Evolutionary conservation across 768 basidiomycete genomes (phyloP), one percentile per base, ranked within the genome.

Genomic region (Boletus sensibilis): DNA sequence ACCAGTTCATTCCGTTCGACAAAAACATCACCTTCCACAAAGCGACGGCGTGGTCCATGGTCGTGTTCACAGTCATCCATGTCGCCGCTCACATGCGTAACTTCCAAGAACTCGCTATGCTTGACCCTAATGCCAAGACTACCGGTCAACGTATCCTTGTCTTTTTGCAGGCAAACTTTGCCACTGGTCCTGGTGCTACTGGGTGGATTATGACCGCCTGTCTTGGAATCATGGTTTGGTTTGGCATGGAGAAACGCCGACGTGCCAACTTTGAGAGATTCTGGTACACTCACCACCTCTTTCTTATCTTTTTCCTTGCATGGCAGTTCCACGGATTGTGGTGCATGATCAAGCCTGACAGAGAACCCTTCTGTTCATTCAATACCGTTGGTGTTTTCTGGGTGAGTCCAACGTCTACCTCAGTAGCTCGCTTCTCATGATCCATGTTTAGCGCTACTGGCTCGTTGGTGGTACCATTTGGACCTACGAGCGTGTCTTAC

Each of bases 241-340:
- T 85, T 66, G 89, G 94, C 2, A 77, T 83, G 61, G 94, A 94
- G 75, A 94, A 90, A 76, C 76, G 81, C 31, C 83, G 87, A 50
- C 81, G 85, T 53, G 81, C 83, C 13, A 82, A 86, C 63, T 98
- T 94, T 63, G 94, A 98, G 75, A 75, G 80, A 67, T 95, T 95
- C 78, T 94, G 90, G 88, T 93, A 92, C 72, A 81, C 84, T 10
- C 86, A 92, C 68, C 90, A 97, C 70, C 78, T 97, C 58, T 96
- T 94, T 78, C 83, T 96, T 66, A 69, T 91, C 55, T 96, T 96
- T 83, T 97, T 98, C 79, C 81, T 93, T 70, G 77, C 79, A 68
- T 97, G 95, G 95, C 95, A 98, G 71, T 77, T 96, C 31, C 94
- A 95, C 68, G 94, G 94, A 52, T 89, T 95, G 90, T 95, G 92